These are phyloP conservation scores for Phanerodontia chrysosporium DNA, from an alignment of 768 basidiomycete species.

Conservation along the genomic window DNA sequence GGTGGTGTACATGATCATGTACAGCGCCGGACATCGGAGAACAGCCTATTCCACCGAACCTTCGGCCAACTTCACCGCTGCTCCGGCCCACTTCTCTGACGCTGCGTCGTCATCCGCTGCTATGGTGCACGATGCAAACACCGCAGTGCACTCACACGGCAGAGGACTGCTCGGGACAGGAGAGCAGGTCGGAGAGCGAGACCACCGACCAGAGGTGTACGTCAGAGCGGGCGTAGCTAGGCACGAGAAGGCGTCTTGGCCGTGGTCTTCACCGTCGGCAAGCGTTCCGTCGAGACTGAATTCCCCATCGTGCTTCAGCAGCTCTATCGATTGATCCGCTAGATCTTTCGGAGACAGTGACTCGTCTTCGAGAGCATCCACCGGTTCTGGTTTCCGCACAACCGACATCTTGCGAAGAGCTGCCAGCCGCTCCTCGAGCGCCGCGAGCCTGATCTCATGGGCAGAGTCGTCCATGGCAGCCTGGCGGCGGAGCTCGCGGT, in stretches of 20 bases:
- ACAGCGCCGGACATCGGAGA: not conserved
- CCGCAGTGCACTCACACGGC: not conserved
- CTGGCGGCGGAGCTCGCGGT: not conserved
- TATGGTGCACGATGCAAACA: not conserved
- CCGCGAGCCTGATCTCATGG: not conserved
- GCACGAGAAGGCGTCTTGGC: not conserved
- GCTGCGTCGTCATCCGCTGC: not conserved
- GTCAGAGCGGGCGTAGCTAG: not conserved
- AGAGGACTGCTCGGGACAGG: not conserved
- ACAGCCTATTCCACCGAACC: not conserved
- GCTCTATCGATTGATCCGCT: not conserved
- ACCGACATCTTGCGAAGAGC: not conserved
- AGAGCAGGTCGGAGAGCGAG: not conserved
- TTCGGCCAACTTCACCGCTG: not conserved
- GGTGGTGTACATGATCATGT: not conserved
- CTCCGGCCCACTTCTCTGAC: not conserved
- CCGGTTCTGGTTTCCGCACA: not conserved
- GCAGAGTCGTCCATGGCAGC: not conserved
- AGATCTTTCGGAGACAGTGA: not conserved
- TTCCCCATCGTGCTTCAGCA: not conserved
- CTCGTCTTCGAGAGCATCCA: not conserved
- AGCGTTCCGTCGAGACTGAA: not conserved
- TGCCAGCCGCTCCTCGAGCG: not conserved
- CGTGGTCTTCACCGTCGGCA: not conserved
- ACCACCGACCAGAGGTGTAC: not conserved